These are phyloP conservation scores for Trypanosoma melophagium DNA, from an alignment of 208 protist species.

Conservation along the genomic window DNA sequence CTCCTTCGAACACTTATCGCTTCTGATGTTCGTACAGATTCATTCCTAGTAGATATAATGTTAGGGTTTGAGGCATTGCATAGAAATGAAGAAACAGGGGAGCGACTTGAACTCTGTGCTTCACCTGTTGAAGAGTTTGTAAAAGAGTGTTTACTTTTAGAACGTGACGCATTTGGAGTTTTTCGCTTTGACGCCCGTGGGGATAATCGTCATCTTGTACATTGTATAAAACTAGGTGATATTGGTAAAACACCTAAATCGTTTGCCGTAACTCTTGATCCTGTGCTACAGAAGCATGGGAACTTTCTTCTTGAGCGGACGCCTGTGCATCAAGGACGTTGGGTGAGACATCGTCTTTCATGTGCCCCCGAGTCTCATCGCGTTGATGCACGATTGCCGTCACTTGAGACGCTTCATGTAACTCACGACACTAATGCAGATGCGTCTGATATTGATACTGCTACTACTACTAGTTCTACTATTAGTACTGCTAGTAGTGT, in stretches of 20 bases:
- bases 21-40: constrained; percentile 67
- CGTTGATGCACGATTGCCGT: constrained; percentile 47
- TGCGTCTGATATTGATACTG: too few species aligned
- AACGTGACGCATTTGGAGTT: constrained; percentile 78
- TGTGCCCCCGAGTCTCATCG: constrained; percentile 71
- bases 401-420: constrained; percentile 47
- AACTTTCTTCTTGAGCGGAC: constrained; percentile 54
- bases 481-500: too few species aligned
- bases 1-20: constrained; percentile 67
- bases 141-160: constrained; percentile 74
- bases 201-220: constrained; percentile 69
- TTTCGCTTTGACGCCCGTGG: constrained; percentile 80
- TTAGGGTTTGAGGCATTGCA: constrained; percentile 49
- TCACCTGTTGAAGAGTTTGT: constrained; percentile 50
- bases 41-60: constrained; percentile 44
- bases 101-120: constrained; percentile 22
- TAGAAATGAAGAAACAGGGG: constrained; percentile 50
- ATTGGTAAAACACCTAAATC: constrained; percentile 57
- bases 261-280: constrained; percentile 53
- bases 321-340: constrained; percentile 57
- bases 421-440: neutral
- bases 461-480: neutral
- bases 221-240: constrained; percentile 63
- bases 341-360: constrained; percentile 58
- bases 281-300: constrained; percentile 47